Evolutionary conservation across 2,329 filamentous ascomycete genomes (phyloP), one percentile per base, ranked within the genome.

Genomic region (Ophiostoma ips): DNA sequence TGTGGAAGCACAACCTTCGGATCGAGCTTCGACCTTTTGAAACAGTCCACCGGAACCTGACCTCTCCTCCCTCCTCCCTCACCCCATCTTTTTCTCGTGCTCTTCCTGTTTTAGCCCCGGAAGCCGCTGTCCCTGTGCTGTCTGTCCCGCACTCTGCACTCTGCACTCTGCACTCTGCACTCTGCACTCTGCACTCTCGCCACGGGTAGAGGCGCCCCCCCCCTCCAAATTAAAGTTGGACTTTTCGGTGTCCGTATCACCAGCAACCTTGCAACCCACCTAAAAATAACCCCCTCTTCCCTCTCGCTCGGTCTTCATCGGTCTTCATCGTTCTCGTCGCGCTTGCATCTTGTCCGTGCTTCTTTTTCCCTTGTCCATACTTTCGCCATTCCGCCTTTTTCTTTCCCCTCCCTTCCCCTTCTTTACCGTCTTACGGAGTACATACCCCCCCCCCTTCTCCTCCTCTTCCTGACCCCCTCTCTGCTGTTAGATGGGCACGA

Each of bases 231-330:
- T 49, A 52, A 52, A 46, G 50, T 49, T 52, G 38, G 46, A 43
- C 33, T 49, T 49, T 37, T 51, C 40, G 35, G 46, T 33, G 31
- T 36, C 46, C 50, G 50, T 52, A 49, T 49, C 50, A 52, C 50
- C 50, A 13, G 46, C 47, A 49, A 52, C 50, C 50, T 49, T 43
- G 36, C 50, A 46, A 37, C 19, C 47, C 47, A 34, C 50, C 50
- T 49, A 49, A 49, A 52, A 49, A 52, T 49, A 46, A 48, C 46
- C 33, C 36, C 40, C 34, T 35, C 33, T 48, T 35, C 16, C 11
- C 19, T 31, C 35, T 47, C 37, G 36, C 43, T 28, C 16, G 36
- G 31, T 44, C 33, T 48, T 28, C 44, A 36, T 28, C 16, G 36
- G 31, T 44, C 33, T 48, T 28, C 44, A 36, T 48, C 49, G 31